Base-by-base conservation (phyloP, 2,329 filamentous ascomycete genomes). In the Fusarium albosuccineum region DNA sequence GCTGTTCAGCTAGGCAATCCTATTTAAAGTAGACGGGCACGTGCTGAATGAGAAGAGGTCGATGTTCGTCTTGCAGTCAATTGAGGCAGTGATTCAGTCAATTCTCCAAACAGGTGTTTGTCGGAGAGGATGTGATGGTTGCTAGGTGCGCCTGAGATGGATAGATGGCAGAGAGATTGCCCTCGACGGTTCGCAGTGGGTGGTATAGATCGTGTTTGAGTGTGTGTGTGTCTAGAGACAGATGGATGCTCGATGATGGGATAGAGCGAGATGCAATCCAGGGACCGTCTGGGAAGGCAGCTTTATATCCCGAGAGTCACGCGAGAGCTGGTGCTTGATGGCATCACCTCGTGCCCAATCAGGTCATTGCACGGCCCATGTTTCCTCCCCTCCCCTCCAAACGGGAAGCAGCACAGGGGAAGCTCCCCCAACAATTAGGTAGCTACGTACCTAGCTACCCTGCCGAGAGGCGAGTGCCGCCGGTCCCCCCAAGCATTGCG, bases 271-370 rank as follows among this genome's bases (percentile, higher is more conserved):
- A 56, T 55, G 13, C 33, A 61, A 51, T 62, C 26, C 39, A 57
- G 45, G 40, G 29, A 64, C 37, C 45, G 49, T 37, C n/a, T 50
- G 42, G 53, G 54, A 68, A 69, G 52, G 61, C 57, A 70, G 42
- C 53, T 68, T 74, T 74, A 74, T 74, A 73, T 72, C 62, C 51
- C 46, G 65, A 56, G 56, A 55, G 71, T 74, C 72, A 74, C 72
- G 68, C 72, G 72, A 74, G 67, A 57, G 33, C 59, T 54, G 27
- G 48, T 64, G 50, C 16, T 41, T 46, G 63, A 72, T 74, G 72
- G 72, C 72, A 74, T 72, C 72, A 74, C 70, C 49, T 55, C 51
- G 54, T 60, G 54, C 56, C 72, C 72, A 74, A 74, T 74, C 72
- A 74, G 71, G 44, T 74, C 72, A 74, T 73, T 45, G 58, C 55